A percentile compares a stretch with the other conserved stretches of the same genome.
Conservation (phyloP, 2,329 filamentous ascomycete species). For the Leptographium radiaticola region DNA sequence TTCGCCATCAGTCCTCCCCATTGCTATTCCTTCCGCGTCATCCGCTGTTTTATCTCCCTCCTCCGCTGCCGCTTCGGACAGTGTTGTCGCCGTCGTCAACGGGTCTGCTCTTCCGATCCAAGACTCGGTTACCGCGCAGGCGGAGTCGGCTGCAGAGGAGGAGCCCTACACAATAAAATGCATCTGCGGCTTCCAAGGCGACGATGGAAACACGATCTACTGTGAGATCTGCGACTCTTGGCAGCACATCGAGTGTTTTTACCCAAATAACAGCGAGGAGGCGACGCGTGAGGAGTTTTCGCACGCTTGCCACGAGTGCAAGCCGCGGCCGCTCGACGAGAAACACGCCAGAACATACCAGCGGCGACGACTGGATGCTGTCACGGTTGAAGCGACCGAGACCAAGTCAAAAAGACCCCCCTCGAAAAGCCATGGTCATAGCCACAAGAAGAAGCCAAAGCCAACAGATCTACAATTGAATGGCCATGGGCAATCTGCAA, state of each 20-base stretch:
- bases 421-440: slow-evolving; percentile 51
- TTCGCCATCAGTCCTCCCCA: background rate
- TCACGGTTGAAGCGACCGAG: slow-evolving; percentile 32
- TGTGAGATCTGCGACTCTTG: slow-evolving; percentile 94
- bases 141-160: slow-evolving; percentile 50
- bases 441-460: slow-evolving; percentile 76
- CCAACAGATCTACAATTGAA: slow-evolving; percentile 55
- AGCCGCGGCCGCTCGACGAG: slow-evolving; percentile 60
- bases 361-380: slow-evolving; percentile 37
- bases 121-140: slow-evolving; percentile 18
- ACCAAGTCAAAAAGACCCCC: slow-evolving; percentile 63
- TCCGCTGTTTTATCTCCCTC: background rate
- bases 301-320: slow-evolving; percentile 84
- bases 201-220: slow-evolving; percentile 95
- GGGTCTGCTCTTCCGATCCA: background rate
- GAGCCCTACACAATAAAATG: slow-evolving; percentile 94
- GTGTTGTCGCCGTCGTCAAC: background rate
- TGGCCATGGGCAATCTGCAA: slow-evolving; percentile 45
- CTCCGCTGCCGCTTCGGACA: background rate
- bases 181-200: slow-evolving; percentile 85
- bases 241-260: slow-evolving; percentile 98
- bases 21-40: background rate
- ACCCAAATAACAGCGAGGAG: slow-evolving; percentile 58
- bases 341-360: slow-evolving; percentile 65
- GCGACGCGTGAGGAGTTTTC: slow-evolving; percentile 58